These are phyloP conservation scores for Sporisorium graminicola DNA, from an alignment of 1,284 basidiomycete species.

Conservation along the genomic window DNA sequence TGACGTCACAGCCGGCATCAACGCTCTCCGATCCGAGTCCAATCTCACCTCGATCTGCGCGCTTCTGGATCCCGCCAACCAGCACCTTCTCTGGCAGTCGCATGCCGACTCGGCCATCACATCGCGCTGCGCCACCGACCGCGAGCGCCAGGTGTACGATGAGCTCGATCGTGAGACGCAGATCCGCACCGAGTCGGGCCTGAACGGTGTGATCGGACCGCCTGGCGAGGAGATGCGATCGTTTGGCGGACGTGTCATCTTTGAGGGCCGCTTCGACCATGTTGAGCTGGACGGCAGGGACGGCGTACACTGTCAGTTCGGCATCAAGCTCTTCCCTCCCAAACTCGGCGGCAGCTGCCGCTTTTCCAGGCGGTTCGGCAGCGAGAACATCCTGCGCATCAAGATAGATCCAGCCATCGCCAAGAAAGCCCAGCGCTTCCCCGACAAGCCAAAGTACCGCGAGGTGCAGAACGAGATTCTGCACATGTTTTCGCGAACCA, in stretches of 20 bases:
- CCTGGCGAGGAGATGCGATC: constrained; percentile 31
- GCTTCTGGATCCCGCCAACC: constrained; percentile 17
- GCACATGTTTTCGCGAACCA: constrained; percentile 15
- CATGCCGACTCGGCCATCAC: constrained; percentile 2
- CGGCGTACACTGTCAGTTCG: constrained; percentile 11
- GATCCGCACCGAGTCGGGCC: constrained; percentile 5
- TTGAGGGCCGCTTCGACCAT: constrained; percentile 30
- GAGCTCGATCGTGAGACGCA: constrained; percentile 39
- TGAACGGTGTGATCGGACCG: constrained; percentile 38
- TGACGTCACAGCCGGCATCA: constrained; percentile 13
- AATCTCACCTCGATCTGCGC: constrained; percentile 18
- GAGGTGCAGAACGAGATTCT: constrained; percentile 38
- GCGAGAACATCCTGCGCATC: constrained; percentile 35
- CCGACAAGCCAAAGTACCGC: constrained; percentile 11
- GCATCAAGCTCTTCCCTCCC: constrained; percentile 32
- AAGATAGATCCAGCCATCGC: constrained; percentile 31
- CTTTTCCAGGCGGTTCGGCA: constrained; percentile 43
- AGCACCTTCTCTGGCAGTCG: constrained; percentile 22
- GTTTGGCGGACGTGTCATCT: constrained; percentile 37
- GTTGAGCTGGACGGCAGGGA: constrained; percentile 7
- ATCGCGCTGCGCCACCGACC: constrained; percentile 18
- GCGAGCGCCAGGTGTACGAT: constrained; percentile 16
- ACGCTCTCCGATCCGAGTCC: constrained; percentile 20
- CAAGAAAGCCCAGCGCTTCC: constrained; percentile 25
- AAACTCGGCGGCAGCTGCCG: constrained; percentile 39